Conservation (phyloP, 1,139 yeast species). For the Chernovozyma aurita region DNA sequence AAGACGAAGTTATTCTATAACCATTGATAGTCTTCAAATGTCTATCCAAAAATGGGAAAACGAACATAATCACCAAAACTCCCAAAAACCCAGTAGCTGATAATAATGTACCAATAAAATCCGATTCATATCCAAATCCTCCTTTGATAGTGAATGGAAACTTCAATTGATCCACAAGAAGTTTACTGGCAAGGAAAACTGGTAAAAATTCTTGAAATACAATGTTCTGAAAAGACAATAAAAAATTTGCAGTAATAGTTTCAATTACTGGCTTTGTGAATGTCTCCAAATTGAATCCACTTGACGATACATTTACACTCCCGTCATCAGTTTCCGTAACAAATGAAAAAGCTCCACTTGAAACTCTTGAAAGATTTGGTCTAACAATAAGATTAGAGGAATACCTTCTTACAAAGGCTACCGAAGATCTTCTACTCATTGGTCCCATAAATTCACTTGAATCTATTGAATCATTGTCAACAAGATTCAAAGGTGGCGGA, state of each 20-base stretch:
- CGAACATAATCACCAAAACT: slow-evolving; percentile 43
- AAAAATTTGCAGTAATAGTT: slow-evolving; percentile 39
- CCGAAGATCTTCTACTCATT: slow-evolving; percentile 34
- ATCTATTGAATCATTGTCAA: slow-evolving; percentile 3
- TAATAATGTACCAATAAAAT: slow-evolving; percentile 49
- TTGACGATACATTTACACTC: slow-evolving; percentile 1
- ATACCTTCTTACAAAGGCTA: slow-evolving; percentile 36
- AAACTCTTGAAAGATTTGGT: slow-evolving; percentile 11
- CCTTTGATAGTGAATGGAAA: slow-evolving; percentile 34
- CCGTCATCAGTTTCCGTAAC: slow-evolving; percentile 4
- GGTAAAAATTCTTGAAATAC: slow-evolving; percentile 58
- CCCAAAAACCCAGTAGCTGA: slow-evolving; percentile 58
- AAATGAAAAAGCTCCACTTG: slow-evolving; percentile 10
- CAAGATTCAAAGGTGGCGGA: not conserved
- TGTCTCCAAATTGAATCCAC: slow-evolving; percentile 8
- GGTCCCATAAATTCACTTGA: slow-evolving; percentile 21
- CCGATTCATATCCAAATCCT: slow-evolving; percentile 33
- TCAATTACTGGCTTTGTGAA: slow-evolving; percentile 37
- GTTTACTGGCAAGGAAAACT: slow-evolving; percentile 50
- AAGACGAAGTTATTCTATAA: slow-evolving; percentile 33
- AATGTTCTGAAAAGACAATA: slow-evolving; percentile 46
- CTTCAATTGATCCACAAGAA: slow-evolving; percentile 26
- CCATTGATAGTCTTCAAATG: slow-evolving; percentile 42
- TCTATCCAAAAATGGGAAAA: slow-evolving; percentile 55
- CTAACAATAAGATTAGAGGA: slow-evolving; percentile 21